Conservation (phyloP, 495 filamentous ascomycete genomes). For the Barbatosphaeria neglecta region DNA sequence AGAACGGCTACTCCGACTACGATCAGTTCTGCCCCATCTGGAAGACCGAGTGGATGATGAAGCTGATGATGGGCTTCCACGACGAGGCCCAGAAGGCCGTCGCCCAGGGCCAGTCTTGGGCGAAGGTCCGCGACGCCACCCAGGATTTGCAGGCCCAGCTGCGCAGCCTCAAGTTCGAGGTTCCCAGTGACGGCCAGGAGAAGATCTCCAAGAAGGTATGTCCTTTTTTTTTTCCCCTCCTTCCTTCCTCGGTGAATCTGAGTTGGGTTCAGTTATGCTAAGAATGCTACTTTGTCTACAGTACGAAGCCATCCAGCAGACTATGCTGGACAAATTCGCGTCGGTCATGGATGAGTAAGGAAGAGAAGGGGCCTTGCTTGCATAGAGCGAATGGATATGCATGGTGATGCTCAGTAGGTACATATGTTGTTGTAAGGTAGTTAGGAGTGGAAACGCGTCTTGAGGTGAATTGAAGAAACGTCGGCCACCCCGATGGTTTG, state of each 20-base stretch:
- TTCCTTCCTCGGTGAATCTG: conserved; percentile 4
- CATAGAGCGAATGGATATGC: too few species aligned
- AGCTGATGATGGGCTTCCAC: conserved; percentile 93
- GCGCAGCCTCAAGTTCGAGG: conserved; percentile 91
- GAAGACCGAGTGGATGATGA: conserved; percentile 99
- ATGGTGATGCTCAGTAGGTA: too few species aligned
- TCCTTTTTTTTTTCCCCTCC: neutral
- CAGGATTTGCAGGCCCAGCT: conserved; percentile 71
- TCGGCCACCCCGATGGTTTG: too few species aligned
- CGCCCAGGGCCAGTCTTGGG: conserved; percentile 78
- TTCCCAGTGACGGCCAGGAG: conserved; percentile 67
- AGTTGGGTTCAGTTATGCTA: conserved; percentile 1
- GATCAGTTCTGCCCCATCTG: conserved; percentile 98
- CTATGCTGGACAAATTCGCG: conserved; percentile 93
- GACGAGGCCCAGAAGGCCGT: conserved; percentile 96
- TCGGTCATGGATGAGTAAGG: conserved; percentile 90
- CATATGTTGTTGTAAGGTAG: too few species aligned
- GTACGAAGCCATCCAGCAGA: conserved; percentile 86
- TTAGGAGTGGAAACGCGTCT: too few species aligned
- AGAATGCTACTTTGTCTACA: conserved; percentile 16
- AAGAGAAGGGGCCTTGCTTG: too few species aligned
- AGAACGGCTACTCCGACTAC: conserved; percentile 98
- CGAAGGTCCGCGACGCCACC: conserved; percentile 83
- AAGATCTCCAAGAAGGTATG: conserved; percentile 65
- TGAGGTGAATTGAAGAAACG: too few species aligned